These are phyloP conservation scores for Heterobasidion parviporum DNA, from an alignment of 1,284 basidiomycete species.

Conservation along the genomic window DNA sequence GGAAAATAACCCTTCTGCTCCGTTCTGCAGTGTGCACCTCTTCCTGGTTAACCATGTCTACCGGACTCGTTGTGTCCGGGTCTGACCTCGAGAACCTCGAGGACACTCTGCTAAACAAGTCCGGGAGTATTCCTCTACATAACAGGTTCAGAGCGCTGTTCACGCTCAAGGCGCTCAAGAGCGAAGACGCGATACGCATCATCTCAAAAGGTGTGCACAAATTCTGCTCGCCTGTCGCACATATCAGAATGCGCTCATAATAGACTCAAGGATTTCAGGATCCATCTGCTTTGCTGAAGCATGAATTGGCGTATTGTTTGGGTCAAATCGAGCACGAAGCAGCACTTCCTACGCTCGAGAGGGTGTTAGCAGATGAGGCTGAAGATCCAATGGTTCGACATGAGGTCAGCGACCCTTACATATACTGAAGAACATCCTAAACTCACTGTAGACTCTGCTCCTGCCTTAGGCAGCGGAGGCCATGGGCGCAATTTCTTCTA, in stretches of 20 bases:
- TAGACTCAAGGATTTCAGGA: constrained; percentile 67
- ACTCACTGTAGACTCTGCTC: neutral
- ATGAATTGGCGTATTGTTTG: constrained; percentile 96
- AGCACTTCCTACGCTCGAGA: constrained; percentile 77
- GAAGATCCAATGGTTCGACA: constrained; percentile 98
- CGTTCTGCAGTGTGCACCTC: neutral
- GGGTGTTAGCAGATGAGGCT: constrained; percentile 58
- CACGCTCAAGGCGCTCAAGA: constrained; percentile 83
- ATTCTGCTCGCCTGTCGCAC: neutral
- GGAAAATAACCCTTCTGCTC: constrained; percentile 5
- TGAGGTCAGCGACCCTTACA: constrained; percentile 50
- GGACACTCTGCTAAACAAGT: constrained; percentile 67
- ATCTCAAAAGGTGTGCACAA: constrained; percentile 71
- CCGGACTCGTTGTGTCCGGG: constrained; percentile 21
- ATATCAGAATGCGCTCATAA: neutral
- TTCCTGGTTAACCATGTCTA: constrained; percentile 16
- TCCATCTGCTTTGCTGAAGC: constrained; percentile 88
- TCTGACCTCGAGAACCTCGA: constrained; percentile 52
- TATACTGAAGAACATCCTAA: neutral
- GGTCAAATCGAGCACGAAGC: constrained; percentile 78
- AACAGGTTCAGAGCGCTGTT: constrained; percentile 91
- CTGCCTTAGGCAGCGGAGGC: constrained; percentile 84
- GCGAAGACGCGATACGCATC: constrained; percentile 74
- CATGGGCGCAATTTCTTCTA: constrained; percentile 86
- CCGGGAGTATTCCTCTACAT: constrained; percentile 73